Evolutionary conservation across 345 rosid genomes (phyloP), one percentile per base, ranked within the genome.

Genomic region (Rubroshorea leprosula): DNA sequence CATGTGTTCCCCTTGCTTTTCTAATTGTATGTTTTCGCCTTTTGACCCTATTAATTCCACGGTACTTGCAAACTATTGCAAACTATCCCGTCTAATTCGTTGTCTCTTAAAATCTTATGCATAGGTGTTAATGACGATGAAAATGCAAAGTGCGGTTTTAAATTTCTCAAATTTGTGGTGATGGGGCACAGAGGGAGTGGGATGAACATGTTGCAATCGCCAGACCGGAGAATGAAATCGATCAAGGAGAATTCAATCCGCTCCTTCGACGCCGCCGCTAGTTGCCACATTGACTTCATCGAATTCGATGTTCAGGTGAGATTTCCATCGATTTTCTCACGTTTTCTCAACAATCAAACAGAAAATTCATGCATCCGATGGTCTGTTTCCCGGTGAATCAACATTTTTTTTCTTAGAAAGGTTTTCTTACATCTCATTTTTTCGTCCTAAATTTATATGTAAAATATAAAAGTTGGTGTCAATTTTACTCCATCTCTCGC

Each of bases 271-370:
- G 67, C 67, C 4, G 90, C 95, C 38, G 65, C 86, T 18, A 53
- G 65, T 55, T 65, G 61, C 24, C 81, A 84, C 6, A 21, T 86
- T 46, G 84, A 81, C 57, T 83, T 80, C 74, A 60, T 86, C 60
- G 95, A 86, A 67, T 86, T 86, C 49, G 90, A 86, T 62, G 90
- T 86, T 62, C 95, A 83, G 90, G 95, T 86, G 39, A 29, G 48
- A 23, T 31, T 23, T 4, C 35, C n/a, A n/a, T 29, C 35, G 35
- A 6, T 10, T 55, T 24, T 23, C 31, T 31, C 25, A 16, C 29
- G 0, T 9, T 29, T 66, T 59, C 23, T 62, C 59, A 16, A 50
- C 51, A 14, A 49, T 5, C 41, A 43, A 31, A 35, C 41, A 8
- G 9, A 6, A 35, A 35, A 35, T 2, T 11, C 16, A 12, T 10